Evolutionary conservation across 208 protist genomes (phyloP), one percentile per base, ranked within the genome.

Genomic region (Trichomonas vaginalis): DNA sequence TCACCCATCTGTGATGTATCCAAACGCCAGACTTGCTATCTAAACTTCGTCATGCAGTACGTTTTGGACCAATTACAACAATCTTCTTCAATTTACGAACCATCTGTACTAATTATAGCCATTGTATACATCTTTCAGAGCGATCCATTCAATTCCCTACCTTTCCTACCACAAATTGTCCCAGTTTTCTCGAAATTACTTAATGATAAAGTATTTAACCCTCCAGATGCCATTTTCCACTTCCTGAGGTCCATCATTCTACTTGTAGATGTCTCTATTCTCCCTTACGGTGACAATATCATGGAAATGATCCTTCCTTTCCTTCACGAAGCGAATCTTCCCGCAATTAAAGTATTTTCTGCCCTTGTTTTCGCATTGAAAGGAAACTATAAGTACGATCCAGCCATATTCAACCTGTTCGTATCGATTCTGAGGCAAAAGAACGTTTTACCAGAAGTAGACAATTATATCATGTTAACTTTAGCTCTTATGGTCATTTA

Each of bases 1-100:
- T 51, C 27, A n/a, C 86, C 40, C 6, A 35, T 92, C 9, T 92
- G 46, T 32, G 86, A 92, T 39, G 46, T 48, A 49, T 17, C 17
- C 6, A 92, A 92, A 8, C 4, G 86, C 35, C 23, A 51, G 15
- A 3, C 42, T 17, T 56, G 40, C 39, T 56, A 48, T 56, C 37
- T 92, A 92, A 42, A 92, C 37, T 92, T 56, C 37, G 86, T 92
- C 9, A 92, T 92, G 86, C 42, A 51, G 15, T 92, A 92, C n/a
- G 14, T 92, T 35, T 51, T 48, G 37, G 37, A 51, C 10, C 86
- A 92, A 51, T 39, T 92, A 35, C 12, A 92, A 47, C 15, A 35
- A 6, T 0, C 45, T 10, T 8, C 12, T 32, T 40, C 27, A 42
- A 70, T 70, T 27, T 40, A 83, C 15, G 86, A 92, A 51, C 27